Evolutionary conservation across 352 stramenopile genomes (phyloP), one percentile per base, ranked within the genome.

Genomic region (Pythium rhizo-oryzae): DNA sequence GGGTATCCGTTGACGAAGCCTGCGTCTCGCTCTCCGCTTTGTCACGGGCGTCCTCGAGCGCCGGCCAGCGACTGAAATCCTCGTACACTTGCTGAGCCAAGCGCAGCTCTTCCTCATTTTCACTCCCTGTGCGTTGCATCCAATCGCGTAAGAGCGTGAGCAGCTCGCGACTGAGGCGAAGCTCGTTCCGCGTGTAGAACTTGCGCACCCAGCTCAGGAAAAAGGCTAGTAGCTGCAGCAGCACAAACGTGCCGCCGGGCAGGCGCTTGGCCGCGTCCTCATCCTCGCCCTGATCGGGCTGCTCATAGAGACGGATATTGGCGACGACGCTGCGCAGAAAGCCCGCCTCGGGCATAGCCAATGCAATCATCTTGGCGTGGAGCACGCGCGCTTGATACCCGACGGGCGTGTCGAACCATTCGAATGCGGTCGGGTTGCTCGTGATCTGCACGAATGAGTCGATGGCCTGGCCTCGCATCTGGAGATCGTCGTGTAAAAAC

Each of bases 161-260:
- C 19, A 84, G 69, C 57, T 74, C 77, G 0, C 47, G 50, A 56
- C 74, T 80, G 23, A 84, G 62, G 0, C 74, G 77, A 15, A 84
- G 64, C 28, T 81, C 77, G 39, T 76, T 71, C 18, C 70, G 62
- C 24, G 71, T 72, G 69, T 81, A 78, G 37, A 81, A 61, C 51
- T 81, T 84, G 30, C 77, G 77, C 28, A 84, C 66, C 77, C 74
- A 84, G 59, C 77, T 84, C 24, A 84, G 46, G 66, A 76, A 84
- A 43, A 81, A 81, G 25, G 77, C 77, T 21, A 84, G 59, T 2
- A 84, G 53, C 50, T 84, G 77, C 4, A 84, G 69, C 51, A 80
- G 39, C 30, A 77, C 67, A n/a, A 65, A 68, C 25, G 77, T 79
- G 0, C 62, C 70, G 9, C 60, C 74, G 19, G 76, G 63, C 15